A percentile compares a stretch with the other conserved stretches of the same genome.
Conservation (phyloP, 2,329 filamentous ascomycete species). For the Aspergillus sclerotialis region DNA sequence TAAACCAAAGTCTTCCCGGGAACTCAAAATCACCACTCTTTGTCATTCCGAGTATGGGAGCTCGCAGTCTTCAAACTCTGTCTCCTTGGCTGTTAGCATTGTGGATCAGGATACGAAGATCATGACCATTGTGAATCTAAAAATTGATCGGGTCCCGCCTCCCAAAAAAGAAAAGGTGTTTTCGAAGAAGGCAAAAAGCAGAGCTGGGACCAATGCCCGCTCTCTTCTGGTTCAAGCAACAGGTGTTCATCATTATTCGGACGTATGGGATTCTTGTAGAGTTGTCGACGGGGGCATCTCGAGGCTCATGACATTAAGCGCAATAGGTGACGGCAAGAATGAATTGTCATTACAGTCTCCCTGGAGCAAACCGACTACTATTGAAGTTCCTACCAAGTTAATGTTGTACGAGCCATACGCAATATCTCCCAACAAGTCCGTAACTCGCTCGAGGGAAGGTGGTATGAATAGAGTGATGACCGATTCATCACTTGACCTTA, state of each 20-base stretch:
- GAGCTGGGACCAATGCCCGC: constrained; percentile 14
- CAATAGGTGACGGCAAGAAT: constrained; percentile 55
- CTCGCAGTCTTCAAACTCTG: constrained; percentile 23
- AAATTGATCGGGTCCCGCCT: constrained; percentile 41
- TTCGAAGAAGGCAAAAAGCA: constrained; percentile 20
- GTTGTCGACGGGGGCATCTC: constrained; percentile 60
- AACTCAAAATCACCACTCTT: constrained; percentile 56
- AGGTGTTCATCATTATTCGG: constrained; percentile 53
- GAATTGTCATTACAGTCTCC: constrained; percentile 68
- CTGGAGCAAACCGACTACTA: constrained; percentile 63
- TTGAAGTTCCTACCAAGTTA: constrained; percentile 55
- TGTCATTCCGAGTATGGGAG: constrained; percentile 36
- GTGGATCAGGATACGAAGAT: constrained; percentile 62
- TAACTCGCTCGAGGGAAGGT: constrained; percentile 47
- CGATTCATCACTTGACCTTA: constrained; percentile 35
- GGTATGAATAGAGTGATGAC: constrained; percentile 40
- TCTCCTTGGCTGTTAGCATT: constrained; percentile 50
- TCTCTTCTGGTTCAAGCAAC: constrained; percentile 29
- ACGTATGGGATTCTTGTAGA: constrained; percentile 67
- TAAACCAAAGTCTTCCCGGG: constrained; percentile 16
- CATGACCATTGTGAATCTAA: constrained; percentile 60
- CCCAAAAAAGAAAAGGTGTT: constrained; percentile 19
- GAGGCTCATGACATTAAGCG: constrained; percentile 63
- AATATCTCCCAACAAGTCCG: constrained; percentile 49
- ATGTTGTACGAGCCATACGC: constrained; percentile 54